Conservation (phyloP, 176 grass and related monocot genomes). For the Dendrocalamus sinicus region DNA sequence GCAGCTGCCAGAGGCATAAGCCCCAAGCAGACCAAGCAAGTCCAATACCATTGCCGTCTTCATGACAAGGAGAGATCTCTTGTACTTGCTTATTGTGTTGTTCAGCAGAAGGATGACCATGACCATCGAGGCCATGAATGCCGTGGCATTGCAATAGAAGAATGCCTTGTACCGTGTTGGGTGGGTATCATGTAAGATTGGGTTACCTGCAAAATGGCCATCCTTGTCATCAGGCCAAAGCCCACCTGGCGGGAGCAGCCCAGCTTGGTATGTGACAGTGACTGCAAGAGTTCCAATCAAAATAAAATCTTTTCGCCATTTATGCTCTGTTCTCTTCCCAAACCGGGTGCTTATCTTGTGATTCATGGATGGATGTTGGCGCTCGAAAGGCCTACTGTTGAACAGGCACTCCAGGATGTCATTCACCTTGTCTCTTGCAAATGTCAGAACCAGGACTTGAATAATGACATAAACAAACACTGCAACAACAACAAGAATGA, state of each 20-base stretch:
- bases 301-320: constrained; percentile 65
- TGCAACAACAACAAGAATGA: constrained; percentile 24
- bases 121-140: constrained; percentile 50
- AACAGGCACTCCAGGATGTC: background rate
- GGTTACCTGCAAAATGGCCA: constrained; percentile 31
- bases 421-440: constrained; percentile 40
- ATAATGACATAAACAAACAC: constrained; percentile 41
- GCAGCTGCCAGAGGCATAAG: background rate
- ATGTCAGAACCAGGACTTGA: constrained; percentile 41
- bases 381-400: constrained; percentile 12
- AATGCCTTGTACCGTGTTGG: constrained; percentile 44
- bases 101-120: constrained; percentile 51
- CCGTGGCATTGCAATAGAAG: constrained; percentile 52
- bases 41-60: constrained; percentile 30
- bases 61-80: constrained; percentile 46
- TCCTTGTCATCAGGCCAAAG: constrained; percentile 45
- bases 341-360: background rate
- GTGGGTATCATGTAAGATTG: constrained; percentile 48
- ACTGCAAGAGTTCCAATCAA: constrained; percentile 58
- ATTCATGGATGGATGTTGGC: background rate
- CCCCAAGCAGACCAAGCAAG: constrained; percentile 8
- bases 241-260: constrained; percentile 57
- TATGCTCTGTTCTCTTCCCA: constrained; percentile 35
- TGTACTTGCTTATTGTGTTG: constrained; percentile 49
- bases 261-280: constrained; percentile 62